Percentiles rank a stretch among this genome's conserved stretches.
Conservation (phyloP, 176 grass and related monocot genomes). For the Leersia perrieri region DNA sequence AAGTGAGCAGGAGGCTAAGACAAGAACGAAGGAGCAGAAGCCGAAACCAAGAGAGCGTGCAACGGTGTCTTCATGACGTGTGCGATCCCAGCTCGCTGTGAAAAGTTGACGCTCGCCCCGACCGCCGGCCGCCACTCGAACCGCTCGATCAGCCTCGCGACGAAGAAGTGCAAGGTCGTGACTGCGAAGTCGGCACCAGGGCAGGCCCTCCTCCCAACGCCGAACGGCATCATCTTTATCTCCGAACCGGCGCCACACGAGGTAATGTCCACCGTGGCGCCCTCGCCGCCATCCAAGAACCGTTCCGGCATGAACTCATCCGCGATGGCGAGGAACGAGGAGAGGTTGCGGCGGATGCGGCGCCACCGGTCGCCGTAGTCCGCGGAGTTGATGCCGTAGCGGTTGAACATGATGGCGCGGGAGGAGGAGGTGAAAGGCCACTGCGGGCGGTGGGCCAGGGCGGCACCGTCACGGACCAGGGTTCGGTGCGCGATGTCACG, state of each 20-base stretch:
- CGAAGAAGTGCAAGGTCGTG: not conserved
- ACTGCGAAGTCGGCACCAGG: not conserved
- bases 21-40: no score
- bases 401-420: not conserved
- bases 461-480: not conserved
- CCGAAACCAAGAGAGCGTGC: conserved; percentile 6
- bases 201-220: conserved; percentile 13
- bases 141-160: not conserved
- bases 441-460: conserved; percentile 2
- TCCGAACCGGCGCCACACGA: not conserved
- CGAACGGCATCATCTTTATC: conserved; percentile 34
- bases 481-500: conserved; percentile 12
- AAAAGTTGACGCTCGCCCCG: not conserved
- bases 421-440: not conserved
- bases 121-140: conserved; percentile 7
- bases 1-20: no score
- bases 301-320: conserved; percentile 2
- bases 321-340: not conserved
- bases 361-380: conserved; percentile 14
- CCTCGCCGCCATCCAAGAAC: conserved; percentile 13
- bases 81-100: conserved; percentile 14
- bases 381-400: conserved; percentile 5
- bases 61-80: conserved; percentile 14
- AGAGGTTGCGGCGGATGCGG: conserved; percentile 19
- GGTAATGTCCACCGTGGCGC: not conserved